Base-by-base conservation (phyloP, 352 stramenopile species). In the Globisporangium nunn region DNA sequence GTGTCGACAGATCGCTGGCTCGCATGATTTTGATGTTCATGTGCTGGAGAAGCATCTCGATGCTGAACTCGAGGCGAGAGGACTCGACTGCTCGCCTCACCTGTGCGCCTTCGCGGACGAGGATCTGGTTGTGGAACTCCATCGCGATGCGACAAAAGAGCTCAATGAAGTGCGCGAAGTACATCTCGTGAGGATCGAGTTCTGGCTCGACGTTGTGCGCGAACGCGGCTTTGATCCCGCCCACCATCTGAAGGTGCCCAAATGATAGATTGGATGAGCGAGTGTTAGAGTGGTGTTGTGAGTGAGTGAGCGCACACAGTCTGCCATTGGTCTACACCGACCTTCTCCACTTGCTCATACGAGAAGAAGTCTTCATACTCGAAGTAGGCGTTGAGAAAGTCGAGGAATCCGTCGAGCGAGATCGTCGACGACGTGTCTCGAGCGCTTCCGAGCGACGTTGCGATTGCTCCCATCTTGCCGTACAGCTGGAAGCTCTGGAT, bases 351-450 rank as follows among this genome's bases (percentile, higher is more conserved):
- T 3, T 81, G 58, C 17, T 72, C 52, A 50, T 70, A 81, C 11
- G 78, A 85, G n/a, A 87, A 72, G 47, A 64, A 89, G 46, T 82
- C 78, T 37, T 87, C 78, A 63, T 87, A 88, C 62, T 88, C 75
- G 51, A 92, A 83, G 54, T 92, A 88, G 8, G 74, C 81, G 46
- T 82, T 87, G 30, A 90, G 67, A 43, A 92, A 92, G 52, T 92
- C 78, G 45, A 88, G 64, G 57, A 92, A 88, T 0, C 78, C 79
- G 14, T 88, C 75, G 12, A 88, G 52, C 28, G 78, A 80, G 29
- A 90, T 88, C 48, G 54, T 63, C 7, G 62, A 60, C 18, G 56
- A 64, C 50, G 58, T 66, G 37, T 71, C 60, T 11, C 61, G 41
- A 28, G 33, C 35, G 56, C 59, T 53, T 45, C 52, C 12, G 17